phyloP scores from a whole-genome alignment of 768 basidiomycete species.

The Jaapia argillacea region DNA sequence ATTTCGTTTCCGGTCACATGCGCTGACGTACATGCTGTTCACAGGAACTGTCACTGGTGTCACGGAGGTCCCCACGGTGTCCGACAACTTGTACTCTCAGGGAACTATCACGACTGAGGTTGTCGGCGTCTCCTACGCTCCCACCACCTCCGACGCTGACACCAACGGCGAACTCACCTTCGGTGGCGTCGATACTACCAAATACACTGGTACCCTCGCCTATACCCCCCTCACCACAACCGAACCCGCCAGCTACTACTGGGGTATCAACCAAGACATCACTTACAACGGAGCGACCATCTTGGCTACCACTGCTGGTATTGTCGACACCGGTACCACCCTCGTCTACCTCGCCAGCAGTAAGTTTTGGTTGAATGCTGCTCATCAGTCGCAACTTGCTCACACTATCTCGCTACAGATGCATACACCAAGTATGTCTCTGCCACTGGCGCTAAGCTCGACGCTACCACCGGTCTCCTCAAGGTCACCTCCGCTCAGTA shows the following conservation, averaged over 20 bases:
- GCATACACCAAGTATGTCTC: constrained; percentile 14
- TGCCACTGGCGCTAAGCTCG: constrained; percentile 15
- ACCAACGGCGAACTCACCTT: constrained; percentile 48
- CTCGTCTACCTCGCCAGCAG: constrained; percentile 41
- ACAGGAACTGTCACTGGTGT: constrained; percentile 28
- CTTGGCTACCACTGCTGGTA: constrained; percentile 29
- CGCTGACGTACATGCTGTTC: too few relatives aligned
- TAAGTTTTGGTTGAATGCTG: constrained; percentile 1
- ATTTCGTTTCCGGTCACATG: too few relatives aligned
- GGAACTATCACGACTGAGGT: constrained; percentile 33
- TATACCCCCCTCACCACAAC: constrained; percentile 18
- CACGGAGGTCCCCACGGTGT: constrained; percentile 41
- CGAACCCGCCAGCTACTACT: constrained; percentile 7
- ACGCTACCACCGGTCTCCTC: constrained; percentile 15
- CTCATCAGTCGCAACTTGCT: not conserved
- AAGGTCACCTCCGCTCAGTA: constrained; percentile 11
- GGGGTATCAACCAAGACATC: constrained; percentile 16
- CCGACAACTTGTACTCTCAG: constrained; percentile 41
- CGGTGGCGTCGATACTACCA: constrained; percentile 38
- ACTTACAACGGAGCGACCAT: constrained; percentile 17
- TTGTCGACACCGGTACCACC: constrained; percentile 46
- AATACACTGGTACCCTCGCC: constrained; percentile 27
- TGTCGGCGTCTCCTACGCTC: constrained; percentile 43
- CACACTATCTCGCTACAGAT: constrained; percentile 6
- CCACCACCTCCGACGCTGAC: constrained; percentile 26